Conservation (phyloP, 345 rosid species). For the Turnera subulata region DNA sequence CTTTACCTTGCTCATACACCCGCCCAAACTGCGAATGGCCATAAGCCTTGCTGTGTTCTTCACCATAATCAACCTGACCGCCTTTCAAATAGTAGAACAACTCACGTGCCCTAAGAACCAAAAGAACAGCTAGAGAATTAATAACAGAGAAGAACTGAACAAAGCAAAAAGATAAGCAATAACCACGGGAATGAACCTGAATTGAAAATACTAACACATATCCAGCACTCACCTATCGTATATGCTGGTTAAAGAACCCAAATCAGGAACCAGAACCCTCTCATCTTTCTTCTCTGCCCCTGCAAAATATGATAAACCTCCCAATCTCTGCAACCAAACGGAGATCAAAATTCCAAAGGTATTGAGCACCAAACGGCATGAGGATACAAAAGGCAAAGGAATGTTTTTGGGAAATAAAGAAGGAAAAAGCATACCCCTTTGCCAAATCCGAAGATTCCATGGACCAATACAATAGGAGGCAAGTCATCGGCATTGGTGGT, state of each 20-base stretch:
- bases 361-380: no score
- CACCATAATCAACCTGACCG: constrained; percentile 88
- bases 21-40: constrained; percentile 93
- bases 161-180: no score
- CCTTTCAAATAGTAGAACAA: constrained; percentile 95
- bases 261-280: constrained; percentile 93
- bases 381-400: neutral
- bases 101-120: constrained; percentile 80
- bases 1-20: constrained; percentile 65
- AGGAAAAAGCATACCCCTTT: constrained; percentile 57
- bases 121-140: neutral
- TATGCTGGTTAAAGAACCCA: constrained; percentile 91
- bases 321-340: constrained; percentile 53
- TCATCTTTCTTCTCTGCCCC: constrained; percentile 98
- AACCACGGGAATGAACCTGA: neutral
- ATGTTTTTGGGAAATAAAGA: neutral
- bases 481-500: constrained; percentile 31
- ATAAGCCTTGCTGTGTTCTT: constrained; percentile 82
- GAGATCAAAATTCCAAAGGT: constrained; percentile 11
- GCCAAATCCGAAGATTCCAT: constrained; percentile 99
- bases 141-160: neutral
- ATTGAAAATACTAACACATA: neutral
- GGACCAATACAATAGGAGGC: constrained; percentile 91
- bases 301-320: constrained; percentile 90
- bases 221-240: constrained; percentile 60